Evolutionary conservation across 345 rosid genomes (phyloP), one percentile per base, ranked within the genome.

Genomic region (Anastatica hierochuntica): DNA sequence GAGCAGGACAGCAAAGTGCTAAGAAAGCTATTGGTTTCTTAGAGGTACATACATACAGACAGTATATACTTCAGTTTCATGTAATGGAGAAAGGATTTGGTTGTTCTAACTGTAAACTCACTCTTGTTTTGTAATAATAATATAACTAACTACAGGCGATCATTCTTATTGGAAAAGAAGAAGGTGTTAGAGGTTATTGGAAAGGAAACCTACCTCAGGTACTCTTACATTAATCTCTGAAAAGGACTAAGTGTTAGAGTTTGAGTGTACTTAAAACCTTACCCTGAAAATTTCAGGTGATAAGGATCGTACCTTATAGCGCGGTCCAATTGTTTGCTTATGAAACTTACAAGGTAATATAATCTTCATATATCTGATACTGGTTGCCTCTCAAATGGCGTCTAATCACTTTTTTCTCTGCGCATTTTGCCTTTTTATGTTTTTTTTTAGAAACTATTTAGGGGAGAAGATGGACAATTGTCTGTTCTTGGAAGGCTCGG

Each of bases 181-280:
- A 83, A 74, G 98, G 98, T 38, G 43, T 92, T 15, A 92, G 81
- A 76, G 98, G 98, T 18, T 92, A 84, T 44, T 85, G 98, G 98
- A 92, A 92, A 79, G 98, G 96, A 62, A 92, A 92, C 70, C 71
- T 92, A 34, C 98, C 98, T 33, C 98, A 92, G 98, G 96, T 88
- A 35, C 66, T 31, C 4, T 5, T 31, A 11, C n/a, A 9, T 9
- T 10, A 11, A 29, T 29, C 2, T 8, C n/a, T 9, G n/a, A n/a
- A n/a, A n/a, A n/a, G n/a, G n/a, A n/a, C n/a, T n/a, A n/a, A n/a
- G n/a, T n/a, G n/a, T n/a, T n/a, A 26, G 50, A 41, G 20, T 49
- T 8, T 10, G 12, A 14, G 34, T 53, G 60, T 45, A 29, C 33
- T 1, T 10, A 9, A 67, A 31, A 45, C 62, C 33, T 67, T 56